Base-by-base conservation (phyloP, 192 early-diverging fungal species). In the Backusella tuberculispora region DNA sequence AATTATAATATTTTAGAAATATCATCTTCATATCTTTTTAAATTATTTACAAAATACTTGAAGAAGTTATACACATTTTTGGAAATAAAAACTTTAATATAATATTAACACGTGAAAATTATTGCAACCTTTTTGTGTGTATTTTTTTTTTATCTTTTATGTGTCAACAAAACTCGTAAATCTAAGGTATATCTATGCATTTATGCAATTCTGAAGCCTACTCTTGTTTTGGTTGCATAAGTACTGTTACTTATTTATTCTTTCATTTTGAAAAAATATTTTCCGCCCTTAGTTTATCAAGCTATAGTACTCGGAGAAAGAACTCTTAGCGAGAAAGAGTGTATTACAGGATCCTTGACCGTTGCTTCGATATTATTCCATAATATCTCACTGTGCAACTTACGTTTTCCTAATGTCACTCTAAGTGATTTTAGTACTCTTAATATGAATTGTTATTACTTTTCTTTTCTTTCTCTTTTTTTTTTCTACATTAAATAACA, bases 71-170 rank as follows among this genome's bases (percentile, higher is more conserved):
- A 34, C 29, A 34, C 6, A 17, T 48, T 48, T 48, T 17, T 48
- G 47, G 15, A 17, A n/a, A 19, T 48, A 0, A 17, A 48, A 48
- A 19, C 13, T n/a, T n/a, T 48, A 48, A n/a, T 48, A 17, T 17
- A 17, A 48, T 48, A n/a, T 48, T 48, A n/a, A n/a, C 47, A 48
- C n/a, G 47, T 48, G 47, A 48, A 48, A 48, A n/a, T 17, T 48
- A 17, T 5, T 6, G 15, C 6, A 48, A 5, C 15, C n/a, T 6
- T 19, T 48, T 17, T n/a, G 0, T 48, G 47, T 17, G 47, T n/a
- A 6, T 4, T 48, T n/a, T 48, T 17, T 48, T 0, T 17, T 48
- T 48, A 48, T 48, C n/a, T 48, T 48, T 14, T 6, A 48, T 17
- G n/a, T 4, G 6, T 19, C 47, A 19, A 19, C 15, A 14, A 17